These are phyloP conservation scores for Pythium coloratum DNA, from an alignment of 352 stramenopile species.

Conservation along the genomic window DNA sequence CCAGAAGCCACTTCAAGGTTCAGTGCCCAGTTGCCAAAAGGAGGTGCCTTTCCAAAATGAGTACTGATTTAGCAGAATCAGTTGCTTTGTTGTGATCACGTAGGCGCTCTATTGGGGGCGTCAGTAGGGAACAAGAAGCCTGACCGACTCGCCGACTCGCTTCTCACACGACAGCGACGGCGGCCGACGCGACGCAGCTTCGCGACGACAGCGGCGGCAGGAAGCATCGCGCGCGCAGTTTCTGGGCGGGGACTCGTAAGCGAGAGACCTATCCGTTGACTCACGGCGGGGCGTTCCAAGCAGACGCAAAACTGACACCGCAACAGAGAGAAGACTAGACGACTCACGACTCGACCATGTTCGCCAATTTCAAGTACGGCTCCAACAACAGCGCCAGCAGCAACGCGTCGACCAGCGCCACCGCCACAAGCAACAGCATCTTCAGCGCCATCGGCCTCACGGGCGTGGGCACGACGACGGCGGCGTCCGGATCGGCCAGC, in stretches of 20 bases:
- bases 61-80: not conserved
- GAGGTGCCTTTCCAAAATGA: slow-evolving; percentile 1
- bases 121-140: slow-evolving; percentile 6
- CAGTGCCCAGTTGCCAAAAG: slow-evolving; percentile 1
- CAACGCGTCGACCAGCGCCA: slow-evolving; percentile 12
- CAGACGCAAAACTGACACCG: not conserved
- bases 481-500: not conserved
- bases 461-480: slow-evolving; percentile 20
- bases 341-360: slow-evolving; percentile 37
- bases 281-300: not conserved
- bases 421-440: slow-evolving; percentile 60
- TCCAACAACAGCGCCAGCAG: slow-evolving; percentile 38
- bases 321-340: not conserved
- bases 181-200: not conserved
- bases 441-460: slow-evolving; percentile 47
- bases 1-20: slow-evolving; percentile 3
- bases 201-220: not conserved
- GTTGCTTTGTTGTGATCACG: not conserved
- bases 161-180: not conserved
- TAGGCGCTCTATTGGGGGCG: slow-evolving; percentile 23
- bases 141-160: not conserved
- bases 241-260: not conserved
- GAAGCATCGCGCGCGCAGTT: not conserved
- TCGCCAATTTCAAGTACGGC: slow-evolving; percentile 63
- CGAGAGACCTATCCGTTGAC: not conserved